Evolutionary conservation across 1,284 basidiomycete species (phyloP), one percentile per base, ranked within the genome.

Genomic region (Ganoderma resinaceum): DNA sequence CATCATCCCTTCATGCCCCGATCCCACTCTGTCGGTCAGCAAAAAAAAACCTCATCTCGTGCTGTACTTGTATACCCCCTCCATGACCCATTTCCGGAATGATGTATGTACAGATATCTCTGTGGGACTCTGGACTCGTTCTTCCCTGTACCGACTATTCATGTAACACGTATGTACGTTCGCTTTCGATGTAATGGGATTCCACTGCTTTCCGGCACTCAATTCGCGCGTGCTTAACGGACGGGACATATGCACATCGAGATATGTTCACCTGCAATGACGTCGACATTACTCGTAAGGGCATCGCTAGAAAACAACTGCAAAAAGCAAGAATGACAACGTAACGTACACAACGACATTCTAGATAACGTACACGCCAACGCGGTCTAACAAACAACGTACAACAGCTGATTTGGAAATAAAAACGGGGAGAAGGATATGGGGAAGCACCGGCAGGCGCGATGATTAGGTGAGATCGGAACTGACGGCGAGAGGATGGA

Each of bases 291-390:
- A 60, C 37, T 26, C 8, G 14, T 26, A n/a, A 60, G 20, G 14
- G 11, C 37, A 23, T 60, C 35, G 37, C 23, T 60, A 23, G 35
- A 53, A 33, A 31, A 53, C 35, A 38, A n/a, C 29, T 46, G 29
- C 11, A 26, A n/a, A 31, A 26, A 60, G 37, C 58, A 40, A 40
- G n/a, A 23, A 37, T 9, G 37, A 60, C 35, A 55, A 33, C 57
- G 58, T 60, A 55, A 33, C 57, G 58, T 60, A 60, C 37, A 60
- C 58, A 37, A 29, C 58, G 31, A 33, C 52, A 38, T 26, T 60
- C 35, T 38, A 26, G 14, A 8, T 60, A 60, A 23, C 58, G 35
- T 60, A 60, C 58, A 60, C 26, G 16, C 52, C 29, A 55, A 55
- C 31, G 52, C 29, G 18, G 18, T 55, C 52, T 33, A 55, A 55